Conservation (phyloP, 2,329 filamentous ascomycete genomes). For the Talaromyces albobiverticillius region DNA sequence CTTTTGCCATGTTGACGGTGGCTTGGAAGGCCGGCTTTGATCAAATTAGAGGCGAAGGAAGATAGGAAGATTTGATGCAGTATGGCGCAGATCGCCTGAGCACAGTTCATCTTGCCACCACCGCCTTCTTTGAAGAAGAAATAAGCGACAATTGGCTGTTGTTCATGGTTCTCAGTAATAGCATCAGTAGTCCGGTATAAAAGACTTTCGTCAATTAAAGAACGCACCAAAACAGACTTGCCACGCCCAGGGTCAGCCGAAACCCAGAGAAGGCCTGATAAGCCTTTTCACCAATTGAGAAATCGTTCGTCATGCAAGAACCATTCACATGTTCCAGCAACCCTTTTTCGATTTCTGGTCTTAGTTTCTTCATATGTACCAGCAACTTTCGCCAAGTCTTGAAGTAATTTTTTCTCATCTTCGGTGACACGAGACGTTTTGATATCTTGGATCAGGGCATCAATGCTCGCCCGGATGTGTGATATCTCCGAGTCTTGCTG, state of each 20-base stretch:
- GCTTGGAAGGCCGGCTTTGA: background rate
- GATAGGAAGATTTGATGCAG: slow-evolving; percentile 2
- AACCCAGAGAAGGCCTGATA: slow-evolving; percentile 29
- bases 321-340: slow-evolving; percentile 34
- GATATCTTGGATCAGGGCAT: background rate
- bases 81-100: slow-evolving; percentile 2
- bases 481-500: background rate
- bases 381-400: slow-evolving; percentile 16
- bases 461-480: background rate
- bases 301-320: slow-evolving; percentile 28
- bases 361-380: slow-evolving; percentile 27
- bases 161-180: background rate
- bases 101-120: slow-evolving; percentile 18
- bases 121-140: slow-evolving; percentile 37
- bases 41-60: background rate
- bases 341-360: slow-evolving; percentile 25
- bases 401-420: background rate
- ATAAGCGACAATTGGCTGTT: slow-evolving; percentile 25
- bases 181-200: slow-evolving; percentile 20
- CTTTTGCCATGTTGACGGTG: background rate
- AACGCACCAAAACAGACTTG: slow-evolving; percentile 30
- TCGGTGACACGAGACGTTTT: background rate
- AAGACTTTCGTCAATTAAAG: slow-evolving; percentile 27
- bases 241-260: slow-evolving; percentile 33
- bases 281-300: slow-evolving; percentile 22